Evolutionary conservation across 164 flowering plant species (phyloP).

Genomic region (Saururus chinensis): DNA sequence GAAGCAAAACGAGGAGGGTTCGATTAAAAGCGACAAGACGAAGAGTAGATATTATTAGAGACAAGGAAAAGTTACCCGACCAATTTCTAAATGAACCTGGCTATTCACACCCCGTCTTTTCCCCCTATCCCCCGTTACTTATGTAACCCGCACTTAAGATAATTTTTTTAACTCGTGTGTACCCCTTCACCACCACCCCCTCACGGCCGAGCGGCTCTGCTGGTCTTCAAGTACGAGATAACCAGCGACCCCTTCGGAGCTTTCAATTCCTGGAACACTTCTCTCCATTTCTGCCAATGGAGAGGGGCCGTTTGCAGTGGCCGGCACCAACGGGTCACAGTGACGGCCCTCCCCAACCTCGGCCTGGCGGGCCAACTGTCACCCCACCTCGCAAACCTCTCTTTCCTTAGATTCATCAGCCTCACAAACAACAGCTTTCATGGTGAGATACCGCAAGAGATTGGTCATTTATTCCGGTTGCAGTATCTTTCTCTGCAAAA

Average conservation of each 20-base stretch:
- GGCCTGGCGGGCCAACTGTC: conserved; percentile 3
- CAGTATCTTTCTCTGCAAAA: background rate
- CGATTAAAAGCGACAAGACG: too few relatives aligned
- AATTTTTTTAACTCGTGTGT: too few relatives aligned
- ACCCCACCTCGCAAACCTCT: conserved; percentile 8
- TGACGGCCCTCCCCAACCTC: background rate
- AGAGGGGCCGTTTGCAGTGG: background rate
- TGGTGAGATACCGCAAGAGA: conserved; percentile 1
- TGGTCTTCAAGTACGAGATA: background rate
- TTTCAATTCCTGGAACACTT: background rate
- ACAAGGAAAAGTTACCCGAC: too few relatives aligned
- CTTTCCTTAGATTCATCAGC: conserved; percentile 2
- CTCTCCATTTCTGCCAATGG: conserved; percentile 3
- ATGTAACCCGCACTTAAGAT: too few relatives aligned
- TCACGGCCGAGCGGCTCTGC: background rate
- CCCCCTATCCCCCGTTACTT: too few relatives aligned
- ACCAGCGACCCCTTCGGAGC: too few relatives aligned
- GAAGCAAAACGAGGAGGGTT: too few relatives aligned
- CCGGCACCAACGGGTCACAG: background rate
- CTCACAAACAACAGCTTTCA: conserved; percentile 3
- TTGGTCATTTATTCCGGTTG: conserved; percentile 7
- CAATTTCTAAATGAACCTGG: too few relatives aligned
- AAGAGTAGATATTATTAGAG: too few relatives aligned
- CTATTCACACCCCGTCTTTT: too few relatives aligned
- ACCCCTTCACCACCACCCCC: too few relatives aligned